Base-by-base conservation (phyloP, 805 yeast species). In the Helenozyma baotianmanensis region DNA sequence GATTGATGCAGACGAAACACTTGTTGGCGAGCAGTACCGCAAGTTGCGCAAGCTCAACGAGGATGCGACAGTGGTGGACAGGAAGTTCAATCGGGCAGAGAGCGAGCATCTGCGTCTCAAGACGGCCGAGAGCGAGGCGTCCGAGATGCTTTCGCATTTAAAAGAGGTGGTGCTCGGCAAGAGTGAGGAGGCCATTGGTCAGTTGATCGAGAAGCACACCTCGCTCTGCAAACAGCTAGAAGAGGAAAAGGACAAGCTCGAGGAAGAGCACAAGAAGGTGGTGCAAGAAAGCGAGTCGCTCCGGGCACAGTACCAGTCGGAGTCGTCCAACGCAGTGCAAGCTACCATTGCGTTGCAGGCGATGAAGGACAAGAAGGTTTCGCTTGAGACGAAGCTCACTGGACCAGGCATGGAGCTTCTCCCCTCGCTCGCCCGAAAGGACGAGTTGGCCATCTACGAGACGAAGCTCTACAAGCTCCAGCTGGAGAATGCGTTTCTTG, bases 11-110 rank as follows among this genome's bases (percentile, higher is more conserved):
- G 58, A 56, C 28, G 70, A 64, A 31, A 58, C 54, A 2, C 51
- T 55, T 21, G 64, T 71, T 16, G 79, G 74, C 3, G 53, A 51
- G 2, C 35, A 49, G 9, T 75, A 68, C 46, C 67, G 69, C 30
- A 50, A 51, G 22, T 47, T 58, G 14, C 60, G 61, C 23, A 51
- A 42, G 9, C 44, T 56, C 12, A 64, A 60, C 38, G 70, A 64
- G 15, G 62, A 54, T 19, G 66, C 66, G 2, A 33, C 36, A 6
- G 25, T 49, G 6, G 51, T 49, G 8, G 72, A 66, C 30, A 53
- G 54, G 35, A 62, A 56, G 38, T 43, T 60, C 9, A 59, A 47
- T 4, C 56, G 57, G 11, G 39, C 51, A n/a, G 58, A 56, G 21
- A 32, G 35, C 9, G 70, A 62, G 38, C 31, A 51, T 15, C 45